A percentile compares a stretch with the other conserved stretches of the same genome.
These are phyloP conservation scores for Brassica napus DNA, from an alignment of 345 rosid species.

Conservation along the genomic window Da-Ae NC_063442.1:14065501-14066000, in stretches of 20 bases:
- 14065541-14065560: not conserved
- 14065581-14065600: conserved; percentile 99
- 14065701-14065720: conserved; percentile 91
- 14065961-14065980: conserved; percentile 87
- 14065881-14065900: conserved; percentile 93
- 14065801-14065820: conserved; percentile 86
- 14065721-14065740: not conserved
- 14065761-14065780: not conserved
- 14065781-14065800: not conserved
- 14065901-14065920: conserved; percentile 98
- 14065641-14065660: conserved; percentile 93
- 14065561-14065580: not conserved
- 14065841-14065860: conserved; percentile 96
- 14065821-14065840: conserved; percentile 92
- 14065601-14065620: conserved; percentile 96
- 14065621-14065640: conserved; percentile 99
- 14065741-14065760: not conserved
- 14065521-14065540: not conserved
- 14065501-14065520: not conserved
- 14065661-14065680: conserved; percentile 97
- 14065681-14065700: conserved; percentile 96
- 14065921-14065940: conserved; percentile 99
- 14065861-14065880: conserved; percentile 95
- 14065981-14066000: not conserved
- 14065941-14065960: conserved; percentile 98